phyloP scores from a whole-genome alignment of 345 rosid species.

The Orychophragmus violaceus region DNA sequence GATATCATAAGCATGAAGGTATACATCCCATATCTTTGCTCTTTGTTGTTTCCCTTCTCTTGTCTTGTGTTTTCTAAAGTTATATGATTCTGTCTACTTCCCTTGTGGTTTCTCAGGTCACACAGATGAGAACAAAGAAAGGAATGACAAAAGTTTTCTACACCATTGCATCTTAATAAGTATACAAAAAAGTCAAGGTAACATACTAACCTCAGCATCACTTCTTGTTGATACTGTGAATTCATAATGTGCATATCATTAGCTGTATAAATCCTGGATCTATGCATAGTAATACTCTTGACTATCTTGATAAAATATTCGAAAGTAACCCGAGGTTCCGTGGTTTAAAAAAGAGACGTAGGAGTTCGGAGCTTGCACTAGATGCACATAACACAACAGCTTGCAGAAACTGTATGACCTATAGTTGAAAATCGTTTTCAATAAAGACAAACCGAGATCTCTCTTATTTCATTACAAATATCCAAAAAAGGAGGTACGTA shows the following conservation, averaged over 20 bases:
- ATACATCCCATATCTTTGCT: background rate
- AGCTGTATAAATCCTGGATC: background rate
- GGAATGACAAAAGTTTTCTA: slow-evolving; percentile 69
- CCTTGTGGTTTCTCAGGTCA: slow-evolving; percentile 34
- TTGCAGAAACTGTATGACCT: slow-evolving; percentile 1
- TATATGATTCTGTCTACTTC: background rate
- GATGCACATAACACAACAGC: background rate
- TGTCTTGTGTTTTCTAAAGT: background rate
- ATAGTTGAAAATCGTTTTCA: background rate
- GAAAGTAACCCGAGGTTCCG: background rate
- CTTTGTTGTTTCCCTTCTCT: background rate
- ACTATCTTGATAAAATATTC: background rate
- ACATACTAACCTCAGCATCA: background rate
- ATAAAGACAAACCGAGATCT: slow-evolving; percentile 6
- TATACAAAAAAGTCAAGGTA: slow-evolving; percentile 17
- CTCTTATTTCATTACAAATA: background rate
- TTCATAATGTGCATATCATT: background rate
- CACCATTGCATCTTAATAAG: slow-evolving; percentile 31
- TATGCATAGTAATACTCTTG: background rate
- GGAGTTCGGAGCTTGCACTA: background rate
- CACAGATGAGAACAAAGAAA: slow-evolving; percentile 66
- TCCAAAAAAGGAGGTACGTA: slow-evolving; percentile 17
- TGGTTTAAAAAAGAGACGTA: slow-evolving; percentile 2
- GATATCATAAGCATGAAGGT: slow-evolving; percentile 72
- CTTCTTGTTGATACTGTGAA: background rate